Evolutionary conservation across 371 early-diverging fungal species (phyloP), one percentile per base, ranked within the genome.

Genomic region (Smittium culicis): DNA sequence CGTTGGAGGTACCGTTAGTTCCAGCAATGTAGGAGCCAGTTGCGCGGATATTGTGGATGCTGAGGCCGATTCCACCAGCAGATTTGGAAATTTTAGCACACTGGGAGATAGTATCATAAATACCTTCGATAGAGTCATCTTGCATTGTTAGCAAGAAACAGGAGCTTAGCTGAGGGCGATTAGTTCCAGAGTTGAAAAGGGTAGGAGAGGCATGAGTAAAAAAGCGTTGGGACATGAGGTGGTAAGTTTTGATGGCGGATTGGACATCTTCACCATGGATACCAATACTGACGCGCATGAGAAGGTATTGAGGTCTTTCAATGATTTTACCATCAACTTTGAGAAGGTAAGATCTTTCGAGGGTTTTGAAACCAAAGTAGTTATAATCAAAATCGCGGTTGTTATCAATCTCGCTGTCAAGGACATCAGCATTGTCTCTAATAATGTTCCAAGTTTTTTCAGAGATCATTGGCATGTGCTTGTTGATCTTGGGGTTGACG

Each of bases 151-250:
- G 76, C 66, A 99, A 78, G 82, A 98, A 99, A 79, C 99, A 99
- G 62, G 87, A 86, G 1, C 96, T 95, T 61, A 98, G 77, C 75
- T 99, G 99, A 33, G 97, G 93, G 29, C 85, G 84, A 30, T 92
- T 93, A 2, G 98, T 97, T 65, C 98, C 97, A 64, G 99, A 91
- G 77, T 99, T 98, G 83, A 99, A 99, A 34, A 99, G 84, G 16
- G 99, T 98, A 1, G 99, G 99, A 27, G 96, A 95, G 29, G 97
- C 99, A 77, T 99, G 99, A 1, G 98, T 99, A 74, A 98, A 99
- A 83, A 83, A 91, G 73, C 92, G 90, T 65, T 87, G 85, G 17
- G 94, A 94, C 90, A 99, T 88, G 61, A 94, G 81, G 71, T 96
- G 83, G 75, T 99, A 99, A 1, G 99, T 98, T 75, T 98, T 91